These are phyloP conservation scores for Helotiales sp. DNA, from an alignment of 2,329 filamentous ascomycete species.

Conservation along the genomic window DNA sequence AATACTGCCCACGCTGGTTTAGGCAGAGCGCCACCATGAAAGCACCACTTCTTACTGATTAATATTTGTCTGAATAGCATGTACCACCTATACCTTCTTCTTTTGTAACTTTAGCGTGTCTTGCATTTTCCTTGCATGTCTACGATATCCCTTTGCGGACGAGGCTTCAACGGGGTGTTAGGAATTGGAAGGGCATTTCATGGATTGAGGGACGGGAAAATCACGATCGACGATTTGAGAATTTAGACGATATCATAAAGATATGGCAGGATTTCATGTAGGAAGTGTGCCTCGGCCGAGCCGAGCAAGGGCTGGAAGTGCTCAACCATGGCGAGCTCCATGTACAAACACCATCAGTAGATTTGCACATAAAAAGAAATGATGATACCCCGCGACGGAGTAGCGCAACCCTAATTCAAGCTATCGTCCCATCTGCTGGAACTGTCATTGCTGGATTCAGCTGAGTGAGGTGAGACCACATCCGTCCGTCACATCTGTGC, in stretches of 20 bases:
- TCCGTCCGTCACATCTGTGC: neutral
- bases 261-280: neutral
- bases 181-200: conserved; percentile 11
- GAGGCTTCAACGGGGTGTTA: conserved; percentile 11
- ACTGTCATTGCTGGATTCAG: neutral
- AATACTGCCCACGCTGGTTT: conserved; percentile 3
- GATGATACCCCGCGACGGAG: neutral
- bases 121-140: conserved; percentile 4
- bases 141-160: conserved; percentile 4
- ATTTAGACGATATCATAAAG: conserved; percentile 1
- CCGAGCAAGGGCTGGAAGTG: neutral
- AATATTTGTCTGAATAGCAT: conserved; percentile 12
- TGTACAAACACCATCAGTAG: conserved; percentile 10
- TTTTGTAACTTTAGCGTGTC: conserved; percentile 13
- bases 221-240: neutral
- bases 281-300: neutral
- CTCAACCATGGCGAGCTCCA: conserved; percentile 2
- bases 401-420: neutral
- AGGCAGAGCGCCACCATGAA: conserved; percentile 31
- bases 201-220: conserved; percentile 7
- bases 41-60: neutral
- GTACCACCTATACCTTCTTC: conserved; percentile 1
- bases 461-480: no score
- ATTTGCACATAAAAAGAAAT: conserved; percentile 16
- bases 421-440: neutral